Evolutionary conservation across 2,329 filamentous ascomycete species (phyloP).

Genomic region (Akanthomyces muscarius): DNA sequence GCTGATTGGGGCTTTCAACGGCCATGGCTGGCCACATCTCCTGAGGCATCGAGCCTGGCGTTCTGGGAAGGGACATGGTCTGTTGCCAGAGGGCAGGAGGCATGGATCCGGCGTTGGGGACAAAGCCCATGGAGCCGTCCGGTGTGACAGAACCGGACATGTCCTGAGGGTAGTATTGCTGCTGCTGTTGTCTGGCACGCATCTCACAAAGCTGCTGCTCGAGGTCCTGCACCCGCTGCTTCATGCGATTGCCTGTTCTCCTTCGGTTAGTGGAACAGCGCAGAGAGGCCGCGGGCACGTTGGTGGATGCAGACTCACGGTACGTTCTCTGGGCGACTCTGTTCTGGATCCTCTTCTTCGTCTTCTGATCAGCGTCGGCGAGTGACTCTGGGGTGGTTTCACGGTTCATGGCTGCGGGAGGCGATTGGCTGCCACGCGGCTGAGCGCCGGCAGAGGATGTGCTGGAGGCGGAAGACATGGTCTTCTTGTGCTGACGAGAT

Average conservation of each 20-base stretch:
- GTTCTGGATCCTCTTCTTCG: slow-evolving; percentile 33
- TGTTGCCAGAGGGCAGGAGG: slow-evolving; percentile 13
- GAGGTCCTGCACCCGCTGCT: slow-evolving; percentile 18
- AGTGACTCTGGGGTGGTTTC: slow-evolving; percentile 9
- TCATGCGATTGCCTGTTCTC: slow-evolving; percentile 13
- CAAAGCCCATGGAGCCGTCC: slow-evolving; percentile 14
- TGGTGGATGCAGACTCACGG: slow-evolving; percentile 23
- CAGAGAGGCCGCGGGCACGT: neutral
- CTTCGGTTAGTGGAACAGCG: slow-evolving; percentile 3
- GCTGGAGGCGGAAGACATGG: slow-evolving; percentile 14
- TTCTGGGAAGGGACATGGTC: slow-evolving; percentile 8
- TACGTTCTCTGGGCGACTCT: slow-evolving; percentile 31
- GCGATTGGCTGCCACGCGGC: slow-evolving; percentile 10
- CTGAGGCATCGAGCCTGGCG: slow-evolving; percentile 7
- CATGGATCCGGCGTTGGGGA: slow-evolving; percentile 9
- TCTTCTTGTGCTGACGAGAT: slow-evolving; percentile 10
- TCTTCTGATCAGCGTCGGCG: slow-evolving; percentile 22
- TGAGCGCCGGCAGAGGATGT: slow-evolving; percentile 12
- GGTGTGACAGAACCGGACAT: slow-evolving; percentile 2
- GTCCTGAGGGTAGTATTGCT: slow-evolving; percentile 13
- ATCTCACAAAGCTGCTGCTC: slow-evolving; percentile 18
- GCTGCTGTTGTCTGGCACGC: slow-evolving; percentile 17
- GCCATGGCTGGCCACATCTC: slow-evolving; percentile 17
- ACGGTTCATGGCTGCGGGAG: slow-evolving; percentile 11
- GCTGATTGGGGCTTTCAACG: neutral